A percentile compares a stretch with the other conserved stretches of the same genome.
Conservation (phyloP, 768 basidiomycete species). For the Psilocybe cubensis region DNA sequence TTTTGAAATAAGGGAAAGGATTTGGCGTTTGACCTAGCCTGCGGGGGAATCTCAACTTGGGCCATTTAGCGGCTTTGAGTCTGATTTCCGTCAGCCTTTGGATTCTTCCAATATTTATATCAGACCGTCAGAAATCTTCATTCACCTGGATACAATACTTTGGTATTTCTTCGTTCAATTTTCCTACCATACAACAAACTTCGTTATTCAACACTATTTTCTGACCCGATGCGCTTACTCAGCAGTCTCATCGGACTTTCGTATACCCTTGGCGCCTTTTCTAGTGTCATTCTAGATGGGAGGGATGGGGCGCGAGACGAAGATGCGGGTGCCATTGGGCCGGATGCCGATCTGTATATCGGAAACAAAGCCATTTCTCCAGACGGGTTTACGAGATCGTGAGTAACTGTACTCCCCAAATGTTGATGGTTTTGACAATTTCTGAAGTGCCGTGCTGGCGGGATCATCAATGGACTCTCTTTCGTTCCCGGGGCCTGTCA, state of each 20-base stretch:
- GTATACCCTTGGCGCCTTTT: background rate
- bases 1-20: too few relatives aligned
- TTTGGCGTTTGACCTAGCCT: too few relatives aligned
- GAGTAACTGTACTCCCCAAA: background rate
- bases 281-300: background rate
- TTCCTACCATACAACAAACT: background rate
- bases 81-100: background rate
- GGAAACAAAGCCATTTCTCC: slow-evolving; percentile 47
- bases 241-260: background rate
- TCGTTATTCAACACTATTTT: background rate
- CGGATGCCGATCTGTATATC: slow-evolving; percentile 36
- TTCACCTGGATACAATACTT: background rate
- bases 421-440: background rate
- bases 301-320: too few relatives aligned
- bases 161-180: too few relatives aligned
- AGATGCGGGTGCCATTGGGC: slow-evolving; percentile 30
- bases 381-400: slow-evolving; percentile 46
- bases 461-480: background rate
- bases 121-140: background rate
- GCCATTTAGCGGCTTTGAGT: too few relatives aligned
- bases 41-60: too few relatives aligned
- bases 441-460: slow-evolving; percentile 20
- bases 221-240: background rate
- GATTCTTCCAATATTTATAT: background rate
- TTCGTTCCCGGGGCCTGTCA: slow-evolving; percentile 20